These are phyloP conservation scores for Wallacemonas rigidus DNA, from an alignment of 208 protist species.

Conservation along the genomic window DNA sequence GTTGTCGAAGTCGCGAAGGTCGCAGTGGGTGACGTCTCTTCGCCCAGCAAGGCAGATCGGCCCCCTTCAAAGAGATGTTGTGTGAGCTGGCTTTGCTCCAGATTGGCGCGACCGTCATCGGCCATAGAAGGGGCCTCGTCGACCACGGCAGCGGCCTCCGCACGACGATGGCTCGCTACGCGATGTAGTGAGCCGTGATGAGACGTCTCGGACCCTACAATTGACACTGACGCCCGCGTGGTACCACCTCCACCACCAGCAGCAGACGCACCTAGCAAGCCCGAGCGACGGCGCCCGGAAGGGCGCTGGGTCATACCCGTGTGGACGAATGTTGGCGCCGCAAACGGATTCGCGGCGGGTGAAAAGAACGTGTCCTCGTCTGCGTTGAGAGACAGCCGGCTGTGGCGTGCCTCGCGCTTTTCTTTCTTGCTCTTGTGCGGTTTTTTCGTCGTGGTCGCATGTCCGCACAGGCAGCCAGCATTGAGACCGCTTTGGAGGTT, in stretches of 20 bases:
- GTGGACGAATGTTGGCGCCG: background rate
- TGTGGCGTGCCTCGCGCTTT: background rate
- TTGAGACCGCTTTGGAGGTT: constrained; percentile 12
- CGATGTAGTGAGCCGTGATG: constrained; percentile 9
- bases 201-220: background rate
- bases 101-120: background rate
- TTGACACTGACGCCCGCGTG: background rate
- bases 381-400: no score
- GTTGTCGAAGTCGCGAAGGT: no score
- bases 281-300: background rate
- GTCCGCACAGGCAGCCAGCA: constrained; percentile 14
- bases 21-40: no score
- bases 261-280: no score
- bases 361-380: background rate
- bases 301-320: background rate
- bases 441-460: background rate
- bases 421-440: constrained; percentile 13
- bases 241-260: background rate
- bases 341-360: constrained; percentile 1
- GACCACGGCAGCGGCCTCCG: background rate
- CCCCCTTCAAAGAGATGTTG: constrained; percentile 8
- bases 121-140: constrained; percentile 11
- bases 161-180: constrained; percentile 6
- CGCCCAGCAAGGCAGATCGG: background rate
- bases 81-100: constrained; percentile 9